Evolutionary conservation across 2,329 filamentous ascomycete genomes (phyloP), one percentile per base, ranked within the genome.

Genomic region (Aurifilum marmelostoma): DNA sequence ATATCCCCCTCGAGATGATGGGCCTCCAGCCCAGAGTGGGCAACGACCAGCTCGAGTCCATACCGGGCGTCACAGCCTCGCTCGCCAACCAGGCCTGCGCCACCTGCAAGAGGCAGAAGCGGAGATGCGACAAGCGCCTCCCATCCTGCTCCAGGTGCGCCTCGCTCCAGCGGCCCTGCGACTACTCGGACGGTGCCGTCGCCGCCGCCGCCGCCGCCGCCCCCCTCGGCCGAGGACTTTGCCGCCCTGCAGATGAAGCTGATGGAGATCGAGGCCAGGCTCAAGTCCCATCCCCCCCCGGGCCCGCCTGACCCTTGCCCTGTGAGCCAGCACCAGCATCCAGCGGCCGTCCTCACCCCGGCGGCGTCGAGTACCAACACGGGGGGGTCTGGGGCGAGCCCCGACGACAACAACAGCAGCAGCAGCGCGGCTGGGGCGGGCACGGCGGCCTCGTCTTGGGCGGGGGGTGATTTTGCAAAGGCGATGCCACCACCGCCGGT

Each of bases 61-160:
- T 62, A 24, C 39, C 66, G 14, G 54, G 43, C 6, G 76, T 73
- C 2, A 58, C 29, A 47, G 4, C 32, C 47, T 54, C 72, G 54
- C 68, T 67, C 29, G 74, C 74, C 18, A 43, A 52, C 29, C 74
- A 74, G 61, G 74, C 75, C 6, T 76, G 75, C 70, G 52, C 72
- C 54, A 69, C 72, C 67, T 72, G 72, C 65, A 71, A 73, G 63
- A 81, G 80, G 71, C 81, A 86, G 74, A 87, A 87, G 76, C 78
- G 84, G 58, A 83, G 81, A 77, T 87, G 85, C 73, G 81, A 84
- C 78, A 87, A 86, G 75, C 73, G 72, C 5, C 72, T 86, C 1
- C 85, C 85, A 18, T 74, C 76, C 21, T 87, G 85, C 73, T 76
- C 78, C 2, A 77, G 86, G 4, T 87, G 85, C 74, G 72, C 73